phyloP scores from a whole-genome alignment of 805 yeast genomes.

The Saturnispora besseyi region DNA sequence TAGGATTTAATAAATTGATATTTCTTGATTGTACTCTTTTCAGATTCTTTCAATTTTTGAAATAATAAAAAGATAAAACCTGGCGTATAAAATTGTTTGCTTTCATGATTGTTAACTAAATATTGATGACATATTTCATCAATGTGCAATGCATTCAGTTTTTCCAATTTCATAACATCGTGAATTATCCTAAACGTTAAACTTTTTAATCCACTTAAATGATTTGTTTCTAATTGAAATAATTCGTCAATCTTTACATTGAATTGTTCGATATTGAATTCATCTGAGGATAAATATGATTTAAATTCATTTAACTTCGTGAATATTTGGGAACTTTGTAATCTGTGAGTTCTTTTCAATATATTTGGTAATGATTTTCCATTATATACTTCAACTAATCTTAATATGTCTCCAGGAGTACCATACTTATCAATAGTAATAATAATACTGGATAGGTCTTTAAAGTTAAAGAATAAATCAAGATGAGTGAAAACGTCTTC shows the following conservation, averaged over 20 bases:
- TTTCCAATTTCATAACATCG: neutral
- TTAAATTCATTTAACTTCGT: conserved; percentile 6
- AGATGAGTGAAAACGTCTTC: conserved; percentile 1
- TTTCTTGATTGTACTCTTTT: neutral
- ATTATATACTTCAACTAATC: conserved; percentile 13
- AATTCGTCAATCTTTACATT: neutral
- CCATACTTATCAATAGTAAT: conserved; percentile 21
- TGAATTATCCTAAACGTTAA: conserved; percentile 3
- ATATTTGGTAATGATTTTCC: conserved; percentile 9
- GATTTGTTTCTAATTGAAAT: neutral
- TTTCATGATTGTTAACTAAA: neutral
- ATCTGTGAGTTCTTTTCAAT: conserved; percentile 7
- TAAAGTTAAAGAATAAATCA: conserved; percentile 13
- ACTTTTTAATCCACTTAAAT: conserved; percentile 8
- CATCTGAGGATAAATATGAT: neutral
- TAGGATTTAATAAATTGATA: conserved; percentile 3
- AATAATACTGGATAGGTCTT: conserved; percentile 11
- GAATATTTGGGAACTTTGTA: conserved; percentile 1
- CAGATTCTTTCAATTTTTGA: neutral
- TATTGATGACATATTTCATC: neutral
- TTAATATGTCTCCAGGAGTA: conserved; percentile 12
- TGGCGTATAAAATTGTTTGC: conserved; percentile 8
- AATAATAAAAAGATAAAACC: conserved; percentile 2
- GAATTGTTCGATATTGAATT: neutral
- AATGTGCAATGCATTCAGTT: neutral